phyloP scores from a whole-genome alignment of 257 asterid genomes.

The Haberlea rhodopensis region DNA sequence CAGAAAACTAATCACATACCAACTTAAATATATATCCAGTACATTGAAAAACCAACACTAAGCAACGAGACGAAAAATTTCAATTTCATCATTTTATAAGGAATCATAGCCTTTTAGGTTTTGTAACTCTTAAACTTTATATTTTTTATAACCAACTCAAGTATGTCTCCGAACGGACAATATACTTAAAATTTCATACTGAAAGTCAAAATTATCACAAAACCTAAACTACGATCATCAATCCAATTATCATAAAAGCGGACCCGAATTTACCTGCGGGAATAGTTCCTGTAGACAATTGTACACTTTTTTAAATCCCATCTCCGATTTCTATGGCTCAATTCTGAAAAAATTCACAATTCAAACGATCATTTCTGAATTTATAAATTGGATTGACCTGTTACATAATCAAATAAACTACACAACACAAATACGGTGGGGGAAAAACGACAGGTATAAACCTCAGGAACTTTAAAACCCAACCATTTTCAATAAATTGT shows the following conservation, averaged over 20 bases:
- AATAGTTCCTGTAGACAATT: conserved; percentile 32
- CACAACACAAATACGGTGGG: neutral
- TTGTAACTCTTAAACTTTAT: neutral
- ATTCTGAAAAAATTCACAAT: conserved; percentile 20
- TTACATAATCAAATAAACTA: neutral
- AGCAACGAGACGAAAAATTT: too few relatives aligned
- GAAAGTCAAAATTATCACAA: neutral
- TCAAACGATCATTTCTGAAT: conserved; percentile 11
- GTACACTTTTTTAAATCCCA: conserved; percentile 34
- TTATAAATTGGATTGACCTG: neutral
- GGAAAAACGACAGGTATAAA: conserved; percentile 10
- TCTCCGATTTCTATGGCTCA: conserved; percentile 24
- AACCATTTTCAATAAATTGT: conserved; percentile 11
- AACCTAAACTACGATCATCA: too few relatives aligned
- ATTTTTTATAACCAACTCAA: neutral
- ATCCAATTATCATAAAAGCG: too few relatives aligned
- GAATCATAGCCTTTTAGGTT: neutral
- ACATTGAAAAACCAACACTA: too few relatives aligned
- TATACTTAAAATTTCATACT: neutral
- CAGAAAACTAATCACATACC: neutral
- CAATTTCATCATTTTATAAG: too few relatives aligned
- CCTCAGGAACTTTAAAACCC: conserved; percentile 21
- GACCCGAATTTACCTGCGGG: conserved; percentile 41
- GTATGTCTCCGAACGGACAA: neutral
- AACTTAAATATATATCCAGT: neutral